A percentile compares a stretch with the other conserved stretches of the same genome.
Evolutionary conservation across 164 flowering plant species (phyloP).

Genomic region (Aristolochia californica): DNA sequence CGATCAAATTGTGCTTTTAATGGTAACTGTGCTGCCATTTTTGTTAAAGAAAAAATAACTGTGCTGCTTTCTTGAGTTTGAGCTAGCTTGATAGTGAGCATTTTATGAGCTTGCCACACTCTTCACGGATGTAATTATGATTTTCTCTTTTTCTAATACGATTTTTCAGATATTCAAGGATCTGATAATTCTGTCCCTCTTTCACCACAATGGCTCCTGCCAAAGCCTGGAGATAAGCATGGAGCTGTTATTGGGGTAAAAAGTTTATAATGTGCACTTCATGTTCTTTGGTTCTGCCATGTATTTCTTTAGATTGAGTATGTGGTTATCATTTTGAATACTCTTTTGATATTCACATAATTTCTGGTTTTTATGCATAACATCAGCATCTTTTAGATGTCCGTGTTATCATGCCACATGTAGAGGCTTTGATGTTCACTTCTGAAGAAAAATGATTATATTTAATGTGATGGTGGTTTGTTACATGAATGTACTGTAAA

Average conservation of each 20-base stretch:
- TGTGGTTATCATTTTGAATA: not conserved
- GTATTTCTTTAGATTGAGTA: not conserved
- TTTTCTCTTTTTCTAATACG: not conserved
- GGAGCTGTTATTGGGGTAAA: conserved; percentile 52
- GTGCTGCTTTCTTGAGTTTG: too few species aligned
- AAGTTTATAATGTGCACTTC: conserved; percentile 1
- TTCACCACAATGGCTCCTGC: conserved; percentile 95
- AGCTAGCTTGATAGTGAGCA: not conserved
- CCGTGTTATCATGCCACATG: not conserved
- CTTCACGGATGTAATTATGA: not conserved
- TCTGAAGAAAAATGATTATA: not conserved
- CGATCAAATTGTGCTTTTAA: too few species aligned
- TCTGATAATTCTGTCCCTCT: conserved; percentile 74
- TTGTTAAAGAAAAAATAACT: too few species aligned
- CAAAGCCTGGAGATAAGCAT: conserved; percentile 76
- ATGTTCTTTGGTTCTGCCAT: not conserved
- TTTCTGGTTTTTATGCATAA: not conserved
- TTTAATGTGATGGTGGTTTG: not conserved
- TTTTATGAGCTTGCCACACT: too few species aligned
- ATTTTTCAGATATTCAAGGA: conserved; percentile 57
- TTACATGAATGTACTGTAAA: not conserved
- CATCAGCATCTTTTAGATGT: not conserved
- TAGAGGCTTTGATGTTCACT: too few species aligned
- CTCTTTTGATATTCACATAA: too few species aligned
- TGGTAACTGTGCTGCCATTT: too few species aligned